These are phyloP conservation scores for Phyllosticta citrichinensis DNA, from an alignment of 2,329 filamentous ascomycete species.

Conservation along the genomic window DNA sequence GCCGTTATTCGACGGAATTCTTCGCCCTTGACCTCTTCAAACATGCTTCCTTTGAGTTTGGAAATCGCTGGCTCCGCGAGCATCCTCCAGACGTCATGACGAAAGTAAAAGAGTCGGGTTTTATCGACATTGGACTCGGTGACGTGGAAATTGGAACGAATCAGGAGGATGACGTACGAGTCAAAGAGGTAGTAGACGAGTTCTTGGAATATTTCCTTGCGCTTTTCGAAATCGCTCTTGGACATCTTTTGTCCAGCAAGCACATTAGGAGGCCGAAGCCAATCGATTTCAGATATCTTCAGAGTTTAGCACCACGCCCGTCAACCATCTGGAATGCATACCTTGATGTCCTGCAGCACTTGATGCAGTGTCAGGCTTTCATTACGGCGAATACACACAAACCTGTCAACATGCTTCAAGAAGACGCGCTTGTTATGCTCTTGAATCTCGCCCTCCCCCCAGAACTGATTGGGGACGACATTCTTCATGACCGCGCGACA, in stretches of 20 bases:
- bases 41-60: conserved; percentile 59
- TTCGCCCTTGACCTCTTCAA: conserved; percentile 60
- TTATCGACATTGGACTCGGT: conserved; percentile 78
- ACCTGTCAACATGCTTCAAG: conserved; percentile 61
- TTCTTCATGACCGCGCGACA: conserved; percentile 66
- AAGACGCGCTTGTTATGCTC: conserved; percentile 52
- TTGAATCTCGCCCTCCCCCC: conserved; percentile 50
- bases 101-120: conserved; percentile 82
- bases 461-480: conserved; percentile 66
- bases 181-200: conserved; percentile 91
- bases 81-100: conserved; percentile 81
- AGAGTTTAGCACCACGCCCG: conserved; percentile 13
- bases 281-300: conserved; percentile 58
- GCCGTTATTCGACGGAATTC: conserved; percentile 50
- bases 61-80: conserved; percentile 64
- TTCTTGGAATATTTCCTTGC: conserved; percentile 69
- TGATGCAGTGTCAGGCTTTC: conserved; percentile 75
- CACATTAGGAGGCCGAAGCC: conserved; percentile 49
- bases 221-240: conserved; percentile 62
- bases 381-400: conserved; percentile 67
- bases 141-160: conserved; percentile 84
- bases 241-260: conserved; percentile 49
- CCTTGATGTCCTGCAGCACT: conserved; percentile 65
- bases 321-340: conserved; percentile 23
- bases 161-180: conserved; percentile 76